Base-by-base conservation (phyloP, 495 filamentous ascomycete species). In the Aspergillus campestris region DNA sequence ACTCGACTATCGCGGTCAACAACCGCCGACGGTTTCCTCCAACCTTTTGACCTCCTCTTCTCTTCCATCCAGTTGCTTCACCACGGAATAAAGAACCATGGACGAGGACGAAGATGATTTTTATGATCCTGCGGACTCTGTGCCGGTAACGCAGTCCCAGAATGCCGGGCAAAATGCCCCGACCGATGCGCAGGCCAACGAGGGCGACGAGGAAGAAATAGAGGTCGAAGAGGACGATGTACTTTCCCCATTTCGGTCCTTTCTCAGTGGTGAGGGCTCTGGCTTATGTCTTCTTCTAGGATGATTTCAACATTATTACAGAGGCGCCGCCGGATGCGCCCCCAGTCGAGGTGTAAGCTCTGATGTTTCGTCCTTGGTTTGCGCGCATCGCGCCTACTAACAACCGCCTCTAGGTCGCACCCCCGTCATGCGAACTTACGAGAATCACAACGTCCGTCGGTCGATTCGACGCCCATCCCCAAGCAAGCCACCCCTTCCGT, bases 301-400 rank as follows among this genome's bases (percentile, higher is more conserved):
- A 95, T 79, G 92, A 97, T 49, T 85, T 98, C 53, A 89, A 97
- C 55, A 94, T 98, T 55, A 94, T 96, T 53, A 89, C 86, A 48
- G 92, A 92, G 64, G 87, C 89, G 42, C 83, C 83, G 48, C 67
- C 79, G 8, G 83, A 83, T 47, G 72, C 86, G 34, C 81, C 87
- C 42, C 76, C 86, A 36, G 72, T 79, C 56, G 70, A 78, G 76
- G 78, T 59, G 72, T 79, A 51, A 61, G 54, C 53, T 27, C 32
- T 41, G 44, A 14, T 34, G 8, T 40, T 24, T 24, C 18, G 4
- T 4, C 3, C 9, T 38, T 8, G 35, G 3, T 38, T 14, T 15
- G 15, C 35, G 7, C 35, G n/a, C 34, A 34, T 35, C 30, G 1
- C 38, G 29, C 24, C 6, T 32, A 12, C 37, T n/a, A 40, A 24